phyloP scores from a whole-genome alignment of 441 rosid genomes.

The Gossypium schwendimanii region DNA sequence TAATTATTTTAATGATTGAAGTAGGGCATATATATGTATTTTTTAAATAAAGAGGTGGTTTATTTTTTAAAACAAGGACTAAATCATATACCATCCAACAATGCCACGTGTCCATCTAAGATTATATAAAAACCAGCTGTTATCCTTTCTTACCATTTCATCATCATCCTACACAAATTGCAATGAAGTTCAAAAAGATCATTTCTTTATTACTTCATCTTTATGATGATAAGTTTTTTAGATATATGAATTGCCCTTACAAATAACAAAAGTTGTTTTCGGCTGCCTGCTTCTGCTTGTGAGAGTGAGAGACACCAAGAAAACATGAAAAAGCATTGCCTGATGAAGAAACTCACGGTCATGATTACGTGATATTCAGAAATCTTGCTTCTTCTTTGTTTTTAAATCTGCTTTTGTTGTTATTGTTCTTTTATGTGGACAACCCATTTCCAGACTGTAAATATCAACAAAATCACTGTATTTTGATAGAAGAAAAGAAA shows the following conservation, averaged over 20 bases:
- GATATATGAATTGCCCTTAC: neutral
- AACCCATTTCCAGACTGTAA: slow-evolving; percentile 18
- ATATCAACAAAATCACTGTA: neutral
- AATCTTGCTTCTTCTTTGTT: neutral
- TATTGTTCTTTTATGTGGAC: slow-evolving; percentile 15
- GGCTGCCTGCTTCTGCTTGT: neutral
- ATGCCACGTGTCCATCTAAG: neutral
- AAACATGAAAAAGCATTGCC: slow-evolving; percentile 21
- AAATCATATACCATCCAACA: neutral
- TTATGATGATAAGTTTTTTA: neutral
- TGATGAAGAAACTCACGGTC: neutral
- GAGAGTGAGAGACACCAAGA: slow-evolving; percentile 25
- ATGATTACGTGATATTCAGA: slow-evolving; percentile 17
- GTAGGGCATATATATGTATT: too few species aligned
- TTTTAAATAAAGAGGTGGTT: too few species aligned
- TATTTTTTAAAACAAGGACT: too few species aligned
- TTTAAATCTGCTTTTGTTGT: neutral
- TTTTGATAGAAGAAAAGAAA: neutral
- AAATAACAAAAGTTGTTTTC: neutral
- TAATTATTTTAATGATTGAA: too few species aligned
- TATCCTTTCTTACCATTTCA: neutral
- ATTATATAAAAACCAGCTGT: neutral
- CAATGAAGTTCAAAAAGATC: neutral
- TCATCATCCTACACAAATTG: neutral
- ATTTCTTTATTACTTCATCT: neutral